Conservation (phyloP, 2,329 filamentous ascomycete species). For the Elsinoe australis region DNA sequence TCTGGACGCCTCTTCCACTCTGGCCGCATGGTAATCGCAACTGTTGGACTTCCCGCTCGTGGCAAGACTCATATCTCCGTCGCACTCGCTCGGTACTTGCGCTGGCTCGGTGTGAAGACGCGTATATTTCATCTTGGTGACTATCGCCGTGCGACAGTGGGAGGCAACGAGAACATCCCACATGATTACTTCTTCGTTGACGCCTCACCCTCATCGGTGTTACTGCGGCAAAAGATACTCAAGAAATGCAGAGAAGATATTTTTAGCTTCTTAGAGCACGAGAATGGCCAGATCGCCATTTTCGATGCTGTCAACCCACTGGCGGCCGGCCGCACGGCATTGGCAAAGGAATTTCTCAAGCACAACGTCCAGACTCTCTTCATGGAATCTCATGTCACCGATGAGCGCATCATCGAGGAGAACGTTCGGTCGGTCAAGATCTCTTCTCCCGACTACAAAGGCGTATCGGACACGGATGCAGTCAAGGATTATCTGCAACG, state of each 20-base stretch:
- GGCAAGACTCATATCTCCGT: conserved; percentile 99
- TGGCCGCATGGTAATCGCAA: conserved; percentile 92
- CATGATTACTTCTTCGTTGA: conserved; percentile 98
- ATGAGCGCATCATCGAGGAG: conserved; percentile 87
- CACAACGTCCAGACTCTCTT: conserved; percentile 94
- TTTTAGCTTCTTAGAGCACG: conserved; percentile 89
- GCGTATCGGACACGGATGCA: conserved; percentile 86
- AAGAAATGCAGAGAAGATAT: conserved; percentile 98
- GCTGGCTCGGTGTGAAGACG: conserved; percentile 97
- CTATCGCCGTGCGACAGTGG: conserved; percentile 86
- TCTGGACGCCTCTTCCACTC: conserved; percentile 95
- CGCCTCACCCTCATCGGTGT: conserved; percentile 83
- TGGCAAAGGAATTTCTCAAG: conserved; percentile 96
- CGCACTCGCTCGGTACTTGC: conserved; percentile 84
- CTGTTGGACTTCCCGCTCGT: conserved; percentile 87
- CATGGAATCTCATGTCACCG: conserved; percentile 91
- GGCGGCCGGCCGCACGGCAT: conserved; percentile 66
- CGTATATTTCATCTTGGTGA: conserved; percentile 96
- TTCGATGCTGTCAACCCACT: conserved; percentile 97
- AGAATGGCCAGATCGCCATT: conserved; percentile 96
- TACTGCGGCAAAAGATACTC: conserved; percentile 90
- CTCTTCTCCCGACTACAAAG: conserved; percentile 90
- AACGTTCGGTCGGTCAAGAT: conserved; percentile 98
- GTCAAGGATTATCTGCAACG: conserved; percentile 84
- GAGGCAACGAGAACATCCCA: conserved; percentile 73